Conservation (phyloP, 345 rosid species). For the Xanthoceras sorbifolium region DNA sequence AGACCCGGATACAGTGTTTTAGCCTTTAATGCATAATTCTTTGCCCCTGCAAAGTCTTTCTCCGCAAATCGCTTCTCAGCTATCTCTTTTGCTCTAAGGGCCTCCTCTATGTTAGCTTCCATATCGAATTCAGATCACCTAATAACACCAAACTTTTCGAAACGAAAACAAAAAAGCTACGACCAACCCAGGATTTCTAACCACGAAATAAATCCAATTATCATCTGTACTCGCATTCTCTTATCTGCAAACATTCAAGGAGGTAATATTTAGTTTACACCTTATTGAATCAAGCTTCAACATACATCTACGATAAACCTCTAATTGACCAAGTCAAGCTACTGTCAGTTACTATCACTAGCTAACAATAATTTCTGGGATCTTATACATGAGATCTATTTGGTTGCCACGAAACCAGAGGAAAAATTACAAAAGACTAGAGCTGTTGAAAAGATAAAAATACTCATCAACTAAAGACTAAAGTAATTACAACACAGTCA, state of each 20-base stretch:
- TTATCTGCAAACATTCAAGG: conserved; percentile 47
- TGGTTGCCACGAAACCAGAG: conserved; percentile 2
- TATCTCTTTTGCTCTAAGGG: conserved; percentile 75
- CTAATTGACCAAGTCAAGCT: conserved; percentile 25
- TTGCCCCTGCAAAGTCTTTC: conserved; percentile 77
- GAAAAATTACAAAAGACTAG: conserved; percentile 2
- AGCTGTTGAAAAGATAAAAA: conserved; percentile 14
- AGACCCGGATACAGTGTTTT: conserved; percentile 70
- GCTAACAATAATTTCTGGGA: conserved; percentile 16
- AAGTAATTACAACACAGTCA: not conserved
- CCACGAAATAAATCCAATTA: conserved; percentile 26
- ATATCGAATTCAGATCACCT: conserved; percentile 42
- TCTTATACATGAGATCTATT: conserved; percentile 12
- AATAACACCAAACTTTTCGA: conserved; percentile 25
- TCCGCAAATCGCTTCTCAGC: conserved; percentile 88
- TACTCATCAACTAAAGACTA: not conserved
- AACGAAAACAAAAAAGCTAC: conserved; percentile 29
- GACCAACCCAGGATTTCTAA: conserved; percentile 32
- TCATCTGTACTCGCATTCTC: conserved; percentile 36
- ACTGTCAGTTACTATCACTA: conserved; percentile 22
- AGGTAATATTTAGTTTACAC: conserved; percentile 26
- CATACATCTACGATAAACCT: conserved; percentile 6
- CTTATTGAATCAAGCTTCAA: conserved; percentile 15
- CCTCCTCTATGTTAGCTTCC: conserved; percentile 80
- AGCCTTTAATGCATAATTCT: conserved; percentile 79